A percentile compares a stretch with the other conserved stretches of the same genome.
Evolutionary conservation across 2,329 filamentous ascomycete genomes (phyloP).

Genomic region (Calonectria fujianensis): DNA sequence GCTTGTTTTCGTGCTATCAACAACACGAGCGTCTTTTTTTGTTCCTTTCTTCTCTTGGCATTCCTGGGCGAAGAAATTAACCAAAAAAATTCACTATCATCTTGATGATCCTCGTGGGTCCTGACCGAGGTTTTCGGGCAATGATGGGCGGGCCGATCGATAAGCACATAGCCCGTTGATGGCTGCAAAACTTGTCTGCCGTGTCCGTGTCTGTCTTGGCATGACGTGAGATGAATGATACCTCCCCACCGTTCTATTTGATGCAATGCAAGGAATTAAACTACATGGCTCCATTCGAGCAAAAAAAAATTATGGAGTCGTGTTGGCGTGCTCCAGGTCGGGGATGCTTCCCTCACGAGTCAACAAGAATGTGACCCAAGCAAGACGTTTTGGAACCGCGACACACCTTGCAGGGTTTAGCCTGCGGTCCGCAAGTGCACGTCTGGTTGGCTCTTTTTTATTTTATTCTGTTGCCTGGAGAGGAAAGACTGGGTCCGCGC

Average conservation of each 20-base stretch:
- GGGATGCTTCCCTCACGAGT: conserved; percentile 10
- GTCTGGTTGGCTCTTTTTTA: background rate
- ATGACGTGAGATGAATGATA: conserved; percentile 21
- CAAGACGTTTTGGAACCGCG: conserved; percentile 10
- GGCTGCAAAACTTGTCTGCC: background rate
- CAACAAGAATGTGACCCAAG: background rate
- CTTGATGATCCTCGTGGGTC: background rate
- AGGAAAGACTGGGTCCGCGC: conserved; percentile 22
- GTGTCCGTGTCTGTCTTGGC: conserved; percentile 3
- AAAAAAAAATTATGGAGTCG: background rate
- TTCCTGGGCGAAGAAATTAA: background rate
- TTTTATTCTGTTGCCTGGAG: conserved; percentile 48
- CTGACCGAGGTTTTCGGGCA: background rate
- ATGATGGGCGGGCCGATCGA: conserved; percentile 6
- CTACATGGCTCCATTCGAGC: conserved; percentile 13
- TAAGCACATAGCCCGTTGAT: background rate
- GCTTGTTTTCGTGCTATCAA: conserved; percentile 11
- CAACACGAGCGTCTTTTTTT: background rate
- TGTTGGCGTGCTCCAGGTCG: conserved; percentile 3
- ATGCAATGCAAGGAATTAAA: conserved; percentile 32
- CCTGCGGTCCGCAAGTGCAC: background rate
- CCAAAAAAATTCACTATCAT: background rate
- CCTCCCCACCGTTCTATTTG: conserved; percentile 27
- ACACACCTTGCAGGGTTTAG: conserved; percentile 11
- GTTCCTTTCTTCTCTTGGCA: background rate